Percentiles rank a stretch among this genome's conserved stretches.
Conservation (phyloP, 1,284 basidiomycete genomes). For the Ganoderma resinaceum region DNA sequence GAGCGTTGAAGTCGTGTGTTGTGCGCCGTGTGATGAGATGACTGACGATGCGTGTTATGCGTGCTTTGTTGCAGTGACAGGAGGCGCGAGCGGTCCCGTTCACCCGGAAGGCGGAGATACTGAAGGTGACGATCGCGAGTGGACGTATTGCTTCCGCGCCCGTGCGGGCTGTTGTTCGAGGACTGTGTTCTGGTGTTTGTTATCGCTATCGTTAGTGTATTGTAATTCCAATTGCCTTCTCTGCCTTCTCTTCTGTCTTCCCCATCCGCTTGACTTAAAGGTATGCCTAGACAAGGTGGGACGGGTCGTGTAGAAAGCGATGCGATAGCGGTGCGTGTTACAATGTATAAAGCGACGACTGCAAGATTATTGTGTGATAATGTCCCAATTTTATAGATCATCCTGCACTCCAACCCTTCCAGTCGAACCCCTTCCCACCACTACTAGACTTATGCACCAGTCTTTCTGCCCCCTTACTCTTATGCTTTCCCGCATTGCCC, state of each 20-base stretch:
- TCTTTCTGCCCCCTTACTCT: slow-evolving; percentile 5
- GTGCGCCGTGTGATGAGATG: slow-evolving; percentile 10
- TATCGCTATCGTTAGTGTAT: slow-evolving; percentile 28
- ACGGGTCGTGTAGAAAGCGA: not conserved
- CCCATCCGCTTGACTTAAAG: not conserved
- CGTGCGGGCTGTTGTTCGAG: not conserved
- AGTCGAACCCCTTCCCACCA: slow-evolving; percentile 24
- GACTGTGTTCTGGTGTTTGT: slow-evolving; percentile 5
- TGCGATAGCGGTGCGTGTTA: slow-evolving; percentile 3
- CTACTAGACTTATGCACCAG: slow-evolving; percentile 8
- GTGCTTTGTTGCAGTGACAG: slow-evolving; percentile 34
- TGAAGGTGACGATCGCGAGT: slow-evolving; percentile 42
- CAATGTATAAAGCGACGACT: not conserved
- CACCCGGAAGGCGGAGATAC: slow-evolving; percentile 75
- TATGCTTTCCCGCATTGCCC: slow-evolving; percentile 9
- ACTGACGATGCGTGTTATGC: slow-evolving; percentile 25
- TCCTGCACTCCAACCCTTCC: slow-evolving; percentile 30
- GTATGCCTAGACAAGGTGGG: not conserved
- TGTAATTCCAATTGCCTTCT: slow-evolving; percentile 19
- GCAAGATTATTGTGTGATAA: not conserved
- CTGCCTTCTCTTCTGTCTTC: not conserved
- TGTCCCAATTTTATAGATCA: not conserved
- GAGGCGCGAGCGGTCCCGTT: slow-evolving; percentile 76
- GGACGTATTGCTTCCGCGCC: not conserved
- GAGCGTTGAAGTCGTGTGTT: slow-evolving; percentile 43